Evolutionary conservation across 306 rosid species (phyloP).

Genomic region (Fragaria ananassa): DNA sequence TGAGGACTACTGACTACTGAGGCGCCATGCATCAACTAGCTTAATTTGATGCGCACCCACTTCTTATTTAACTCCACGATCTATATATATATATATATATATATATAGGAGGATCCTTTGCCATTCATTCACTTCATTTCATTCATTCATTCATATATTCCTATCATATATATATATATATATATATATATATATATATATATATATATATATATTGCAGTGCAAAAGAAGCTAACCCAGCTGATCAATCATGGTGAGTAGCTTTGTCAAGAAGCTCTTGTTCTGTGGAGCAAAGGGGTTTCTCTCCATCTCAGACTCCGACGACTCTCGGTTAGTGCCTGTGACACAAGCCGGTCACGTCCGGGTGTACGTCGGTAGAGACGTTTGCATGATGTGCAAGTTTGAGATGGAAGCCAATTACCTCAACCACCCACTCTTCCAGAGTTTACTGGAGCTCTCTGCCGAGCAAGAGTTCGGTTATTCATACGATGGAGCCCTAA

Average conservation of each 20-base stretch:
- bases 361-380: neutral
- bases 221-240: neutral
- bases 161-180: too few species aligned
- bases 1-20: neutral
- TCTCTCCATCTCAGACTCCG: too few species aligned
- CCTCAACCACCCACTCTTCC: neutral
- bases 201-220: neutral
- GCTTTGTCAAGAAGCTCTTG: neutral
- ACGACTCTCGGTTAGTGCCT: too few species aligned
- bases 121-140: neutral
- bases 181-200: too few species aligned
- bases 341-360: too few species aligned
- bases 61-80: neutral
- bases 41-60: neutral
- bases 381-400: neutral
- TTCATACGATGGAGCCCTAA: constrained; percentile 1
- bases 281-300: too few species aligned
- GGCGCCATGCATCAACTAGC: neutral
- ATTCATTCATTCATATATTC: neutral
- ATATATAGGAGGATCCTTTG: neutral
- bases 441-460: neutral
- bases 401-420: neutral
- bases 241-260: neutral
- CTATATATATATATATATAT: neutral
- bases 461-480: neutral